phyloP scores from a whole-genome alignment of 2,329 filamentous ascomycete genomes.

The Epichloe sp. region DNA sequence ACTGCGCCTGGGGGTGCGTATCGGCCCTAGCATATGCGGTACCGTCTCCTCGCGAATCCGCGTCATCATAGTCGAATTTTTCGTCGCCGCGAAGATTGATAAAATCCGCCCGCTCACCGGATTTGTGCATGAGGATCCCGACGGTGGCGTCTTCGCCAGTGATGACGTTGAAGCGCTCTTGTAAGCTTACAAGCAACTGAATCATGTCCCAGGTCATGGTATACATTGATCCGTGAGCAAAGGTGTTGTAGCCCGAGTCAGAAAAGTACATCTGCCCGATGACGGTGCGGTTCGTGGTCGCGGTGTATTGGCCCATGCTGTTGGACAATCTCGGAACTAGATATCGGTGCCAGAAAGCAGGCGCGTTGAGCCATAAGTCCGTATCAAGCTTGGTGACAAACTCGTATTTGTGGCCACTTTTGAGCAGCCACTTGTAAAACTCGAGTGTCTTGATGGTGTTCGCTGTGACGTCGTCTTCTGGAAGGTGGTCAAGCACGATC shows the following conservation, averaged over 20 bases:
- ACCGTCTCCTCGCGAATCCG: conserved; percentile 14
- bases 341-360: conserved; percentile 18
- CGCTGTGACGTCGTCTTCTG: conserved; percentile 18
- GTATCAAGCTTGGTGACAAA: conserved; percentile 22
- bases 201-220: conserved; percentile 21
- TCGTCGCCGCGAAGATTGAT: conserved; percentile 17
- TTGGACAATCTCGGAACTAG: conserved; percentile 13
- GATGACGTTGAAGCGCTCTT: conserved; percentile 13
- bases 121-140: conserved; percentile 16
- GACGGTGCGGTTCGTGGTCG: conserved; percentile 13
- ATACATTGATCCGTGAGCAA: conserved; percentile 21
- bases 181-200: conserved; percentile 14
- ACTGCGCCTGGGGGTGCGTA: conserved; percentile 12
- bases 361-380: conserved; percentile 19
- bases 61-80: conserved; percentile 19
- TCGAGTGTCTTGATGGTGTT: conserved; percentile 22
- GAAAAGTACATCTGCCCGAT: conserved; percentile 18
- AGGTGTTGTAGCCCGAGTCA: conserved; percentile 12
- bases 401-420: conserved; percentile 12
- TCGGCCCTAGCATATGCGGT: conserved; percentile 15
- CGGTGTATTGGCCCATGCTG: conserved; percentile 2
- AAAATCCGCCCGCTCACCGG: conserved; percentile 12
- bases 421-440: conserved; percentile 19
- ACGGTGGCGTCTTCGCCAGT: conserved; percentile 19
- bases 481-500: conserved; percentile 19